Evolutionary conservation across 805 yeast species (phyloP).

Genomic region (Suhomyces sp.): DNA sequence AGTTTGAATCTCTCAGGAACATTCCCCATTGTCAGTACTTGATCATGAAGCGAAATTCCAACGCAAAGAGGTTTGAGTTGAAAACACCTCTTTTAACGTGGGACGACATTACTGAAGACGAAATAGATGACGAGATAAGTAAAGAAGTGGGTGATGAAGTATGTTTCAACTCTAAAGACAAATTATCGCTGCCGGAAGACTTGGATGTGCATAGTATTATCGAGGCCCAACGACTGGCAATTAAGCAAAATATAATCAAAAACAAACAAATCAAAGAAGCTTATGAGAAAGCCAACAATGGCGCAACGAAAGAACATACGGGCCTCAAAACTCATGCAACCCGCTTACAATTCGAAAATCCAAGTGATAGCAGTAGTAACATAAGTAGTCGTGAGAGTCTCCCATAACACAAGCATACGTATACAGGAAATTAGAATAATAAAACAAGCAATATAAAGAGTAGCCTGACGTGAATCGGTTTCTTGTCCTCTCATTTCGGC

Average conservation of each 20-base stretch:
- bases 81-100: conserved; percentile 67
- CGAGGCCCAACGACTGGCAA: conserved; percentile 37
- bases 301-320: background rate
- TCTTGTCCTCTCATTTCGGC: background rate
- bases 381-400: conserved; percentile 14
- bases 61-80: conserved; percentile 51
- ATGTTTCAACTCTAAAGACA: conserved; percentile 33
- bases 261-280: conserved; percentile 41
- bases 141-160: conserved; percentile 38
- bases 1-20: conserved; percentile 78
- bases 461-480: too few relatives aligned
- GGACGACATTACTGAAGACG: conserved; percentile 54
- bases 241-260: conserved; percentile 38
- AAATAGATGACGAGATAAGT: conserved; percentile 34
- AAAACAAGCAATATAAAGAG: background rate
- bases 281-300: conserved; percentile 18
- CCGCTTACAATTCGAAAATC: conserved; percentile 17
- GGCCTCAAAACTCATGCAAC: background rate
- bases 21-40: conserved; percentile 83
- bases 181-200: conserved; percentile 32
- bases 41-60: conserved; percentile 62
- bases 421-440: background rate
- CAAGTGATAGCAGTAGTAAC: conserved; percentile 13
- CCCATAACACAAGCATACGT: background rate
- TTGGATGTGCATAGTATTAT: conserved; percentile 37